Evolutionary conservation across 306 rosid genomes (phyloP).

Genomic region (cucumber (Cucumis sativus)): DNA sequence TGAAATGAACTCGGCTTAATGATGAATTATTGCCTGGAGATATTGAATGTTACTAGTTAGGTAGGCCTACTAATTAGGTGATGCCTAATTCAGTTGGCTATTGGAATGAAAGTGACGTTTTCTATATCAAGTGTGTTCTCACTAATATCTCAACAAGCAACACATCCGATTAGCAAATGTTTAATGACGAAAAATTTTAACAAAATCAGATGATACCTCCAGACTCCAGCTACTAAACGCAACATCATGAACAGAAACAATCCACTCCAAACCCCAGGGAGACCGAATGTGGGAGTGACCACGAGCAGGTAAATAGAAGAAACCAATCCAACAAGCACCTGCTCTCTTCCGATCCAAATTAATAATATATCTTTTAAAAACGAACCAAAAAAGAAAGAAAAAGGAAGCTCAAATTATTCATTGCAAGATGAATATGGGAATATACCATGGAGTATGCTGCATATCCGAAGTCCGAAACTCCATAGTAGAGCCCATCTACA

Average conservation of each 20-base stretch:
- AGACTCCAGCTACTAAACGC: conserved; percentile 68
- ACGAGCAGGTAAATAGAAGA: conserved; percentile 56
- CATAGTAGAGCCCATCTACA: conserved; percentile 84
- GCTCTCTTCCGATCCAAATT: conserved; percentile 6
- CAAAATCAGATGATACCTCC: conserved; percentile 42
- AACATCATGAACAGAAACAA: conserved; percentile 79
- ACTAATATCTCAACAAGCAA: background rate
- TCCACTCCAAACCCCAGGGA: conserved; percentile 86
- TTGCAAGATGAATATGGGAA: conserved; percentile 6
- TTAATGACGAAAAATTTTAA: background rate
- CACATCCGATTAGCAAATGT: background rate
- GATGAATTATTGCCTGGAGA: background rate
- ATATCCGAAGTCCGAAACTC: conserved; percentile 82
- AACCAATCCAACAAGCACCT: conserved; percentile 54
- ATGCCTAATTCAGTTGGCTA: background rate
- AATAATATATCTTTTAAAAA: conserved; percentile 4
- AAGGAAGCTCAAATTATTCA: background rate
- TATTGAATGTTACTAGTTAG: background rate
- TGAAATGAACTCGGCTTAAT: background rate
- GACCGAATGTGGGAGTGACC: conserved; percentile 64
- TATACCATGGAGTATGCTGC: conserved; percentile 93
- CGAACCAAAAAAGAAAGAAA: background rate
- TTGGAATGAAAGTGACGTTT: background rate
- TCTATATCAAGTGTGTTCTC: background rate
- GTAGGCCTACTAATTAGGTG: background rate